Evolutionary conservation across 768 basidiomycete species (phyloP), one percentile per base, ranked within the genome.

Genomic region (Suillus weaverae): DNA sequence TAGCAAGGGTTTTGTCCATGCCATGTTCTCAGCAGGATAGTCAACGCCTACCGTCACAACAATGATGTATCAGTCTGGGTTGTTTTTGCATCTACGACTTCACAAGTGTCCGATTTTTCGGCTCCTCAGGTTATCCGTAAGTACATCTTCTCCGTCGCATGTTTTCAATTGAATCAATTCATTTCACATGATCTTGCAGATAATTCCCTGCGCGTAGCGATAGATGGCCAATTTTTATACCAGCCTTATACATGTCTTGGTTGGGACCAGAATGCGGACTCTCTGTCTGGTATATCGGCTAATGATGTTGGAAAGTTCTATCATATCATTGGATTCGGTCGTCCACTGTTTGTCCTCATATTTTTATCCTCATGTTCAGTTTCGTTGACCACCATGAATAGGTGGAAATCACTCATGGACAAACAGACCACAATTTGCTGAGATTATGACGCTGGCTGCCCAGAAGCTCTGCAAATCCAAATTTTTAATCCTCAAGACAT

Each of bases 221-320:
- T 11, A 20, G 41, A 11, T 1, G 64, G 64, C 5, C 6, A 54
- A 16, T 33, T 65, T 32, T n/a, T 62, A 13, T 65, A 32, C 36
- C 41, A 54, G 5, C 53, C 64, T 36, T 65, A 35, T 43, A 56
- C 30, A 20, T 43, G 46, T n/a, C 61, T 65, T 33, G 64, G 64
- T 53, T 65, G 64, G 64, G 61, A 65, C 22, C 61, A 65, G 50
- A 43, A 46, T 46, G 64, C 61, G 11, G 61, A 46, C 16, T 16
- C 35, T 41, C 43, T 65, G 30, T 30, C 35, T 20, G 53, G 13
- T 20, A 54, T 57, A 35, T 32, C 16, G 6, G 64, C 64, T 32
- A 56, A 51, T 20, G 33, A 61, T 20, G 61, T 62, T 3, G 64
- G 53, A n/a, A 33, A 51, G 20, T 54, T 48, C 30, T 2, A 44